Evolutionary conservation across 164 flowering plant genomes (phyloP).

Genomic region (Malania oleifera): DNA sequence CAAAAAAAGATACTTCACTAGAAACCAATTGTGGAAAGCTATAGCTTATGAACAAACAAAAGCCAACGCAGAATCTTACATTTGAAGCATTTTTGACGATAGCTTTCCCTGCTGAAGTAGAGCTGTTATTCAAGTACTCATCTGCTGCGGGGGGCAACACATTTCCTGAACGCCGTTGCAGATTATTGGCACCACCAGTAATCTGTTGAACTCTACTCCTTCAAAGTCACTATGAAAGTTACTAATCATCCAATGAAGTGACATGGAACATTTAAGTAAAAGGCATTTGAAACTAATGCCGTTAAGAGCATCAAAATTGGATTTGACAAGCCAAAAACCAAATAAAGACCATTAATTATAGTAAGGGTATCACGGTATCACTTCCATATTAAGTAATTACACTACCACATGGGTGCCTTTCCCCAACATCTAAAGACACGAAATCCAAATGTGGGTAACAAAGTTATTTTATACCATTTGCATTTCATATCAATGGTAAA

Average conservation of each 20-base stretch:
- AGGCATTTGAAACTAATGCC: neutral
- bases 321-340: too few relatives aligned
- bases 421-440: too few relatives aligned
- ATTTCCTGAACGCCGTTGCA: conserved; percentile 51
- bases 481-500: too few relatives aligned
- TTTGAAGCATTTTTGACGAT: conserved; percentile 36
- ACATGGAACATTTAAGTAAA: conserved; percentile 4
- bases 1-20: too few relatives aligned
- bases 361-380: too few relatives aligned
- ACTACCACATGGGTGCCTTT: too few relatives aligned
- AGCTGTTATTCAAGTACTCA: conserved; percentile 31
- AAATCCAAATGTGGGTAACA: too few relatives aligned
- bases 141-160: conserved; percentile 57
- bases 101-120: conserved; percentile 37
- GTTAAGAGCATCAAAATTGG: neutral
- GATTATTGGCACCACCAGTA: conserved; percentile 41
- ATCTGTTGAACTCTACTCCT: conserved; percentile 66
- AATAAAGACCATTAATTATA: too few relatives aligned
- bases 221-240: conserved; percentile 20
- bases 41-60: neutral
- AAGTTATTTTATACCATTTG: too few relatives aligned
- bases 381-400: too few relatives aligned
- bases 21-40: neutral
- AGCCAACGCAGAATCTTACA: conserved; percentile 32
- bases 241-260: conserved; percentile 6